Percentiles rank a stretch among this genome's conserved stretches.
phyloP scores from a whole-genome alignment of 2,329 filamentous ascomycete species.

The Alternaria burnsii region DNA sequence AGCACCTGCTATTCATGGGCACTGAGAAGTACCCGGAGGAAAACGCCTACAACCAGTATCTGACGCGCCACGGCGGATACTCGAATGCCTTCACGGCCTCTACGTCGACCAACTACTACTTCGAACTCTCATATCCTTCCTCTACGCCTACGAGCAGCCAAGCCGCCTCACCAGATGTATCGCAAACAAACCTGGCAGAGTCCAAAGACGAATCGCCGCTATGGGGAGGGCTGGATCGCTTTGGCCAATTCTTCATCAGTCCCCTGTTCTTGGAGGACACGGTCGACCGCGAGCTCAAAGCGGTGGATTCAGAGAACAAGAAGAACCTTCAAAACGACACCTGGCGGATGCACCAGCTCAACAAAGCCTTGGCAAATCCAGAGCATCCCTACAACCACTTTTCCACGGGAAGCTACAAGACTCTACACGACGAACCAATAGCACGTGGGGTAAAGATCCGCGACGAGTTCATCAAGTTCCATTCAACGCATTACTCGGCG shows the following conservation, averaged over 20 bases:
- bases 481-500: constrained; percentile 87
- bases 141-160: constrained; percentile 62
- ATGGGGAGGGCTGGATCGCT: constrained; percentile 85
- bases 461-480: constrained; percentile 91
- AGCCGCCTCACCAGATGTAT: constrained; percentile 47
- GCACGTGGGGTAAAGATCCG: constrained; percentile 82
- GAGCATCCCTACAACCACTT: constrained; percentile 91
- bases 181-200: constrained; percentile 46
- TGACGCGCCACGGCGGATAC: constrained; percentile 86
- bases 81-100: constrained; percentile 95
- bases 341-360: constrained; percentile 87
- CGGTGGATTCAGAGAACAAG: constrained; percentile 96
- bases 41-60: constrained; percentile 91
- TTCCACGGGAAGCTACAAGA: constrained; percentile 87
- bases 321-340: constrained; percentile 93
- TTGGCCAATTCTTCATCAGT: constrained; percentile 91
- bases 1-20: constrained; percentile 98
- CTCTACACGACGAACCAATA: constrained; percentile 83
- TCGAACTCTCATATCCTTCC: constrained; percentile 87
- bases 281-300: constrained; percentile 83
- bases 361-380: constrained; percentile 87
- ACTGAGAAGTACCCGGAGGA: constrained; percentile 87
- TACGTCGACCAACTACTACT: constrained; percentile 97
- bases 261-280: constrained; percentile 87
- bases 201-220: constrained; percentile 65